Evolutionary conservation across 2,329 filamentous ascomycete species (phyloP).

Genomic region (Cladosporium austrohemisphaericum): DNA sequence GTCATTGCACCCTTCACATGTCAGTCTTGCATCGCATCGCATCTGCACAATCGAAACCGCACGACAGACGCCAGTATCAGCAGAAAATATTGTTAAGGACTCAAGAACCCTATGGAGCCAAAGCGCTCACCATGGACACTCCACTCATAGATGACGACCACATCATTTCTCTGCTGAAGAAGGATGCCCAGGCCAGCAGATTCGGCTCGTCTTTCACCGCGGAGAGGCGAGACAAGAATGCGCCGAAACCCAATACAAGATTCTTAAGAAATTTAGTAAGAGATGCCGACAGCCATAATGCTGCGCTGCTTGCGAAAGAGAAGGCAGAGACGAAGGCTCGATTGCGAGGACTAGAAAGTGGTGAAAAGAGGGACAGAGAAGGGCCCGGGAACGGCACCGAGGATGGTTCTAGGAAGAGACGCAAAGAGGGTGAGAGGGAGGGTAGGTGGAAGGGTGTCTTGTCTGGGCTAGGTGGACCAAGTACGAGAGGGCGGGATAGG

Average conservation of each 20-base stretch:
- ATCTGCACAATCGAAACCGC: not conserved
- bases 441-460: constrained; percentile 22
- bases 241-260: constrained; percentile 83
- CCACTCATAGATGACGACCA: constrained; percentile 58
- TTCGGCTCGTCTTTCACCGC: constrained; percentile 5
- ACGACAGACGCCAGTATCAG: too few species aligned
- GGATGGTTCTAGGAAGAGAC: not conserved
- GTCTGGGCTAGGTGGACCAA: constrained; percentile 16
- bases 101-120: too few species aligned
- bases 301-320: constrained; percentile 78
- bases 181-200: constrained; percentile 66
- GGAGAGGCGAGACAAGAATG: constrained; percentile 30
- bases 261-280: constrained; percentile 86
- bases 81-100: too few species aligned
- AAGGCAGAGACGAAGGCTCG: constrained; percentile 71
- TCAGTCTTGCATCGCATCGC: not conserved
- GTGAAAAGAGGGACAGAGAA: constrained; percentile 21
- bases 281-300: constrained; percentile 85
- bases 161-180: constrained; percentile 71
- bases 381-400: constrained; percentile 7
- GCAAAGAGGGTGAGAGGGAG: constrained; percentile 17
- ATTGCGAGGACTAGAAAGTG: constrained; percentile 53
- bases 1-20: constrained; percentile 12
- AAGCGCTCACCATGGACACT: constrained; percentile 12
- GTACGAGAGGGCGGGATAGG: not conserved